Evolutionary conservation across 1,284 basidiomycete genomes (phyloP).

Genomic region (Sparassis latifolia): DNA sequence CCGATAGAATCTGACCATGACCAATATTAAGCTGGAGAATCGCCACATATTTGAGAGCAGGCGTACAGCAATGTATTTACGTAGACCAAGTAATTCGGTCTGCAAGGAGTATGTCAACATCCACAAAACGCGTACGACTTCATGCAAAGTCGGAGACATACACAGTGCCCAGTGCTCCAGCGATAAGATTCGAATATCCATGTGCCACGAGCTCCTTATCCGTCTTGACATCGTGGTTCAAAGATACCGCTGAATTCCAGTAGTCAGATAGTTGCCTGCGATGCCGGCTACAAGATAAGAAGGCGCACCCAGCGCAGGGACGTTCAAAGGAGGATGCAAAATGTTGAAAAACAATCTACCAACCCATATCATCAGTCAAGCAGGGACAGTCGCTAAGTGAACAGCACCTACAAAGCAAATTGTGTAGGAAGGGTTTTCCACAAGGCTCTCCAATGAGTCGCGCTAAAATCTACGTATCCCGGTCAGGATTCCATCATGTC

Average conservation of each 20-base stretch:
- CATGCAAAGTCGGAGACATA: slow-evolving; percentile 28
- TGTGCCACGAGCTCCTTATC: slow-evolving; percentile 92
- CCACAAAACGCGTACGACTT: not conserved
- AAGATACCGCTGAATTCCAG: slow-evolving; percentile 63
- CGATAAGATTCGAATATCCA: slow-evolving; percentile 84
- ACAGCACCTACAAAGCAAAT: slow-evolving; percentile 56
- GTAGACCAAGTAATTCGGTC: slow-evolving; percentile 81
- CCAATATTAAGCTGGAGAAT: not conserved
- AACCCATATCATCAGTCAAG: slow-evolving; percentile 3
- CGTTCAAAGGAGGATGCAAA: slow-evolving; percentile 89
- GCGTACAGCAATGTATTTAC: slow-evolving; percentile 84
- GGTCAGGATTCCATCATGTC: not conserved
- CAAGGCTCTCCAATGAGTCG: slow-evolving; percentile 58
- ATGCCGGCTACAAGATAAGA: not conserved
- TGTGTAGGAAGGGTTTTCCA: slow-evolving; percentile 80
- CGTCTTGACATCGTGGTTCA: slow-evolving; percentile 88
- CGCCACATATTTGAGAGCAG: not conserved
- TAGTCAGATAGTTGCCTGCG: not conserved
- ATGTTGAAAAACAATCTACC: slow-evolving; percentile 84
- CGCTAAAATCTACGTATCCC: slow-evolving; percentile 46
- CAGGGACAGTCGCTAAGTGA: slow-evolving; percentile 13
- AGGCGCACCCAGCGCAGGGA: slow-evolving; percentile 77
- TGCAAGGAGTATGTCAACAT: slow-evolving; percentile 18
- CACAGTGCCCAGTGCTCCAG: slow-evolving; percentile 81
- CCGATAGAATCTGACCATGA: slow-evolving; percentile 73